Base-by-base conservation (phyloP, 2,329 filamentous ascomycete genomes). In the Pyrenochaeta sp. region DNA sequence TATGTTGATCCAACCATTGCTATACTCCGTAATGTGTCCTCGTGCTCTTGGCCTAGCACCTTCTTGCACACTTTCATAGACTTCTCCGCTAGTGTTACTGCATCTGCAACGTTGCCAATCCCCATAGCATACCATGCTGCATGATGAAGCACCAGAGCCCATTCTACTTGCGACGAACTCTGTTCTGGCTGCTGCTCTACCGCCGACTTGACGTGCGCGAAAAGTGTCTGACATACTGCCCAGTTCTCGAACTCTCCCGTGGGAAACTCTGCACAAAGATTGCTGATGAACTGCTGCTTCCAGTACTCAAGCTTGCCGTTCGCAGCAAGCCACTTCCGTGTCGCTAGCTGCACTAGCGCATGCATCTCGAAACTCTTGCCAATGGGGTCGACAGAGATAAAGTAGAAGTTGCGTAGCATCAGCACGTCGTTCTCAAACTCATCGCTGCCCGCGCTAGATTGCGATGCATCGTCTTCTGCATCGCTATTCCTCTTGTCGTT, bases 381-480 rank as follows among this genome's bases (percentile, higher is more conserved):
- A 24, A 48, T 50, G 13, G 48, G 46, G n/a, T 27, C 47, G 19
- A 50, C 39, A 36, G 46, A 37, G 25, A 68, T 50, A 30, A 68
- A 60, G 27, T 55, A 64, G 55, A 62, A 65, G 47, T 55, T 53
- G 2, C 47, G 56, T 19, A 68, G 46, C 5, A 36, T 44, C 19
- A 43, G n/a, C 19, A 66, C 30, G 39, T 64, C 58, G 19, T 66
- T 54, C 7, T 53, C 34, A 47, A 63, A 59, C 12, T 37, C 13
- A 25, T 58, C 47, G 70, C 59, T 51, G 71, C 76, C 28, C 19
- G 25, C 27, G n/a, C 32, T 47, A 10, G 50, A 51, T 36, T 52
- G 49, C 36, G 49, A 52, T 36, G 30, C 36, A 28, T 43, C 27
- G n/a, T 46, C 39, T 28, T 61, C 54, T 37, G 43, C 32, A 42